A percentile compares a stretch with the other conserved stretches of the same genome.
Evolutionary conservation across 805 yeast species (phyloP).

Genomic region (Lachancea nothofagi): DNA sequence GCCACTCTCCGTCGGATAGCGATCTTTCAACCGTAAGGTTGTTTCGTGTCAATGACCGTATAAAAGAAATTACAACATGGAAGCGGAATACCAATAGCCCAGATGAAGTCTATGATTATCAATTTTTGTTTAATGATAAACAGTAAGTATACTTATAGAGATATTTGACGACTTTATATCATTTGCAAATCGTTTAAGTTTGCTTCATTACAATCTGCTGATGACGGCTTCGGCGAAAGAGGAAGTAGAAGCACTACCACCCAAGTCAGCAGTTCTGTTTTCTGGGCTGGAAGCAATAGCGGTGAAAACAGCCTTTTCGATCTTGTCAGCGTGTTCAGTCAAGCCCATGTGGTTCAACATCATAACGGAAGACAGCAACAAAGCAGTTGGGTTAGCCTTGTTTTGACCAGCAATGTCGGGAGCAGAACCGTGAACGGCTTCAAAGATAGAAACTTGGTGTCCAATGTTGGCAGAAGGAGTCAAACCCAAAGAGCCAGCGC

Average conservation of each 20-base stretch:
- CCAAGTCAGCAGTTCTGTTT: slow-evolving; percentile 94
- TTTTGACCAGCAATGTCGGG: slow-evolving; percentile 99
- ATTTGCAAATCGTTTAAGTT: not conserved
- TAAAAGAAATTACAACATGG: slow-evolving; percentile 50
- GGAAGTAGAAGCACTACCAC: slow-evolving; percentile 83
- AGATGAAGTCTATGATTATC: slow-evolving; percentile 39
- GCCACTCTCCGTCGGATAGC: slow-evolving; percentile 48
- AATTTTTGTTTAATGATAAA: slow-evolving; percentile 24
- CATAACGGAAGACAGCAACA: slow-evolving; percentile 93
- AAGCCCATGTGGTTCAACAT: slow-evolving; percentile 98
- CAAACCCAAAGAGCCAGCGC: slow-evolving; percentile 95
- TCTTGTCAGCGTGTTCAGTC: slow-evolving; percentile 70
- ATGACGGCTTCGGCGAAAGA: slow-evolving; percentile 93
- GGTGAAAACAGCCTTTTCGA: slow-evolving; percentile 76
- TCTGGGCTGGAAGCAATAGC: slow-evolving; percentile 95
- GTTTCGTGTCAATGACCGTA: slow-evolving; percentile 43
- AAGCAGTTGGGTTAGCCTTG: slow-evolving; percentile 97
- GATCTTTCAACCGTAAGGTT: slow-evolving; percentile 44
- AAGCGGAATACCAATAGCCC: slow-evolving; percentile 49
- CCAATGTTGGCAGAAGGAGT: slow-evolving; percentile 99
- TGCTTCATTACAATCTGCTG: slow-evolving; percentile 34
- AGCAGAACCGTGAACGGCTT: slow-evolving; percentile 99
- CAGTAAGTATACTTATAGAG: slow-evolving; percentile 3
- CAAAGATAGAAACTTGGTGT: slow-evolving; percentile 93
- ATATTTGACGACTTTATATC: slow-evolving; percentile 1